Evolutionary conservation across 768 basidiomycete species (phyloP).

Genomic region (Trametopsis cervina): DNA sequence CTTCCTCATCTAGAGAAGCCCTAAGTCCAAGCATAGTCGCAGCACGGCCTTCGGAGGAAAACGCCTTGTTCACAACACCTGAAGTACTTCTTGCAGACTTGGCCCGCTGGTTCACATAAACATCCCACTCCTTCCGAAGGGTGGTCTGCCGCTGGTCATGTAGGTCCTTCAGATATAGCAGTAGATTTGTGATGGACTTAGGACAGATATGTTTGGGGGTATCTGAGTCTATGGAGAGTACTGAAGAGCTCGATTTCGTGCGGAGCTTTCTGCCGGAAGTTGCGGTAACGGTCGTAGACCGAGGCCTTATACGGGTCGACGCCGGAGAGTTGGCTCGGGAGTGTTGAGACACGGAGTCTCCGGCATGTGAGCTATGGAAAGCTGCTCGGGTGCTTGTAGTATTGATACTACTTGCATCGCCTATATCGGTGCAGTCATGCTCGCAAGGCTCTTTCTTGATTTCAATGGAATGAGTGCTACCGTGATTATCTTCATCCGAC

Average conservation of each 20-base stretch:
- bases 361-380: constrained; percentile 13
- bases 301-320: constrained; percentile 44
- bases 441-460: constrained; percentile 35
- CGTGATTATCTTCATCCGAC: constrained; percentile 57
- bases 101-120: constrained; percentile 67
- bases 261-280: constrained; percentile 13
- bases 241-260: constrained; percentile 33
- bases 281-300: constrained; percentile 32
- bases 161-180: constrained; percentile 70
- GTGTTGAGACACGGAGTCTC: constrained; percentile 19
- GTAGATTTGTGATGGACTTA: constrained; percentile 64
- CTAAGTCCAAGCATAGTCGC: constrained; percentile 67
- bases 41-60: constrained; percentile 30
- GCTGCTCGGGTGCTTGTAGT: constrained; percentile 17
- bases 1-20: constrained; percentile 59
- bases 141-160: constrained; percentile 73
- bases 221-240: constrained; percentile 52
- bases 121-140: constrained; percentile 81
- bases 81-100: constrained; percentile 32
- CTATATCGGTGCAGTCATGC: constrained; percentile 27
- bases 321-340: constrained; percentile 37
- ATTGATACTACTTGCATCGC: constrained; percentile 15
- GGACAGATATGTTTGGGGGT: constrained; percentile 73
- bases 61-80: constrained; percentile 9
- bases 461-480: constrained; percentile 25